phyloP scores from a whole-genome alignment of 805 yeast species.

The Sugiyamaella valdiviana region DNA sequence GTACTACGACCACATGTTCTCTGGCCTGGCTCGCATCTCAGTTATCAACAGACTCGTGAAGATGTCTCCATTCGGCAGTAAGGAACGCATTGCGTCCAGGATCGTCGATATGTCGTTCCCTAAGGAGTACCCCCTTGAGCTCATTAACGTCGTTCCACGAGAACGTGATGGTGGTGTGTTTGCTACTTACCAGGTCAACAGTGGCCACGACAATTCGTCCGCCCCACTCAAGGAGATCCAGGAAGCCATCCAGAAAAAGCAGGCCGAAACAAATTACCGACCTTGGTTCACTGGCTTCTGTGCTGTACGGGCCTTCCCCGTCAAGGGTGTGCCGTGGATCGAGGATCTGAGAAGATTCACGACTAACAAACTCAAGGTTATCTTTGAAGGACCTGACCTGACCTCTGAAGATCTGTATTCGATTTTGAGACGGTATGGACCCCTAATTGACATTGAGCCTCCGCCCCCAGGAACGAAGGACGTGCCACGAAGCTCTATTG shows the following conservation, averaged over 20 bases:
- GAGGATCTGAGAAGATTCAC: constrained; percentile 85
- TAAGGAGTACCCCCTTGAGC: constrained; percentile 30
- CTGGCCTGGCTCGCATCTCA: constrained; percentile 23
- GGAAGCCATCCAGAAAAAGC: constrained; percentile 41
- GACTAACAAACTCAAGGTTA: constrained; percentile 52
- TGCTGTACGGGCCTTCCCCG: constrained; percentile 57
- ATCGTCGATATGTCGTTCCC: constrained; percentile 24
- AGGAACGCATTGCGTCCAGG: constrained; percentile 12
- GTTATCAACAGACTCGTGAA: neutral
- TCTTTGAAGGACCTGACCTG: constrained; percentile 69
- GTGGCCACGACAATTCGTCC: constrained; percentile 26
- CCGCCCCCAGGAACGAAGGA: constrained; percentile 41
- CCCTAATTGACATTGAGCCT: constrained; percentile 61
- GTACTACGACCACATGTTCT: constrained; percentile 52
- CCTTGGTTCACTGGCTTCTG: constrained; percentile 36
- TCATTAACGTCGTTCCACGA: constrained; percentile 61
- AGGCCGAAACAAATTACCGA: constrained; percentile 22
- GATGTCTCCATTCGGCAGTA: constrained; percentile 5
- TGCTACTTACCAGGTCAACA: constrained; percentile 65
- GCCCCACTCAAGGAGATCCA: constrained; percentile 42
- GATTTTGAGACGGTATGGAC: constrained; percentile 81
- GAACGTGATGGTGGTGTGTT: constrained; percentile 91
- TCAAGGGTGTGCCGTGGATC: constrained; percentile 92
- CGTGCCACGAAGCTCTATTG: constrained; percentile 44
- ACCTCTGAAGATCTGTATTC: constrained; percentile 78